These are phyloP conservation scores for Plantago ovata DNA, from an alignment of 257 asterid species.

Conservation along the genomic window DNA sequence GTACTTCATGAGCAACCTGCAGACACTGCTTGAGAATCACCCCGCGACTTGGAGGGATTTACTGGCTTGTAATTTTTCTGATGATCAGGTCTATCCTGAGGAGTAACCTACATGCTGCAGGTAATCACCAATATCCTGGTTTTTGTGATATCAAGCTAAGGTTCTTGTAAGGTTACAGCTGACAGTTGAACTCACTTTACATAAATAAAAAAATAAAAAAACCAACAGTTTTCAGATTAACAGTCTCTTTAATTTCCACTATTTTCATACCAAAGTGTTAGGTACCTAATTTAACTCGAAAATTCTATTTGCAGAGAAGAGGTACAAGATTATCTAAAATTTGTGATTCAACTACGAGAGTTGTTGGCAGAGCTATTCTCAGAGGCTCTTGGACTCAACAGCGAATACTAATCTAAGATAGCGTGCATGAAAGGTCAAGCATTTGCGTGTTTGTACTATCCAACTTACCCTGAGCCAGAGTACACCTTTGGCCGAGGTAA, in stretches of 20 bases:
- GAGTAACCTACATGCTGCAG: slow-evolving; percentile 24
- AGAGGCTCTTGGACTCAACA: slow-evolving; percentile 30
- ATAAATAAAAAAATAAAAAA: too few relatives aligned
- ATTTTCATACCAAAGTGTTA: neutral
- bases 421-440: slow-evolving; percentile 39
- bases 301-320: slow-evolving; percentile 16
- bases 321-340: slow-evolving; percentile 27
- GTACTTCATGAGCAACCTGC: slow-evolving; percentile 27
- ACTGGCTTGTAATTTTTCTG: slow-evolving; percentile 14
- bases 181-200: too few relatives aligned
- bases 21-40: slow-evolving; percentile 14
- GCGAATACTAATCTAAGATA: slow-evolving; percentile 17
- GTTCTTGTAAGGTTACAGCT: too few relatives aligned
- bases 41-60: slow-evolving; percentile 36
- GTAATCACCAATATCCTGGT: slow-evolving; percentile 5
- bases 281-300: neutral
- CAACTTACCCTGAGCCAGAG: slow-evolving; percentile 27
- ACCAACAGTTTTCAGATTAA: too few relatives aligned
- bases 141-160: too few relatives aligned
- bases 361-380: slow-evolving; percentile 26
- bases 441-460: slow-evolving; percentile 30
- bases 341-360: slow-evolving; percentile 28
- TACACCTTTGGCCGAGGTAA: slow-evolving; percentile 27
- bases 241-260: neutral
- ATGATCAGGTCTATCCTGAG: slow-evolving; percentile 23